Base-by-base conservation (phyloP, 768 basidiomycete species). In the Auricularia heimuer region DNA sequence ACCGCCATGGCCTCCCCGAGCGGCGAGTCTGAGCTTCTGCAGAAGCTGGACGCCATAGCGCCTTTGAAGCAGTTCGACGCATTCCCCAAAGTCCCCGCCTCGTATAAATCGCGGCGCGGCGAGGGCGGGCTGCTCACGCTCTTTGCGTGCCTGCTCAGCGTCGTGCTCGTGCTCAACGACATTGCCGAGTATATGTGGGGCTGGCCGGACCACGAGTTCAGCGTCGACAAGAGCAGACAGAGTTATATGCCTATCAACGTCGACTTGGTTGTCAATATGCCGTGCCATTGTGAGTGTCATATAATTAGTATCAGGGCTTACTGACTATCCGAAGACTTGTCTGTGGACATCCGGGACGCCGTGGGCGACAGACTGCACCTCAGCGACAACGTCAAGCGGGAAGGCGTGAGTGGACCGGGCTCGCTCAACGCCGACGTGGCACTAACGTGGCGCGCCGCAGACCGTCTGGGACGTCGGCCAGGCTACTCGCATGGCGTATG, bases 321-420 rank as follows among this genome's bases (percentile, higher is more conserved):
- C 35, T 47, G 36, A 62, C 18, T n/a, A 39, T 54, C 18, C 37
- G 10, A 68, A 98, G 95, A 82, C 72, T 78, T 98, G 62, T 87
- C 85, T 61, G 89, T 98, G 33, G 96, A 98, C 73, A 73, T 99
- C 67, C 80, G 94, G 65, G 96, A 99, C 73, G 90, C 90, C 0
- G 82, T 97, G n/a, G 96, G 96, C 2, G 96, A 99, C 73, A 81
- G 96, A 51, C 71, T 99, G 37, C 90, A 88, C 73, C 82, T 98
- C 65, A 94, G 85, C 70, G 80, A 83, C 66, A 85, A 85, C 33
- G 85, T 98, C 71, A 85, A 81, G 65, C 85, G 93, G 64, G 95
- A 99, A 70, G 93, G 94, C 45, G 90, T 92, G 72, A 66, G 83
- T 78, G 63, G 39, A 21, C 24, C 61, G 61, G 61, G 45, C 7